Conservation (phyloP, 2,329 filamentous ascomycete species). For the Penicillium sclerotiorum region DNA sequence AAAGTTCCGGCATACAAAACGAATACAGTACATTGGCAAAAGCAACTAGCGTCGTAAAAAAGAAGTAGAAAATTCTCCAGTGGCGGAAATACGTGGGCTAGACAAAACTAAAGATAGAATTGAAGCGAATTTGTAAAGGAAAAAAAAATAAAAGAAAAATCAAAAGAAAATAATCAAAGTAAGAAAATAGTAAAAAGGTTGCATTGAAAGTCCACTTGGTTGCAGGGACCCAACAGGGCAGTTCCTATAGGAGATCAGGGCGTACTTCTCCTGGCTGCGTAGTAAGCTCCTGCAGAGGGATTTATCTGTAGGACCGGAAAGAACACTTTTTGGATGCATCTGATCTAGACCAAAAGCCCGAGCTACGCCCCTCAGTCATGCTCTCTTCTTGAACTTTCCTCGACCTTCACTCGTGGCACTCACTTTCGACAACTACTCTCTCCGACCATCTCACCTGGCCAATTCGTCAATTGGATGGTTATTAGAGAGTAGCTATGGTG, state of each 20-base stretch:
- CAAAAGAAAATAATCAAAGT: background rate
- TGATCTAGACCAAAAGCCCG: constrained; percentile 21
- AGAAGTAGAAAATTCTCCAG: no score
- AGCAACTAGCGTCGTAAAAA: no score
- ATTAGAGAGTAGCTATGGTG: constrained; percentile 30
- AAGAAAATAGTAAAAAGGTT: constrained; percentile 16
- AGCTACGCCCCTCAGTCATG: constrained; percentile 10
- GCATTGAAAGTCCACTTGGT: constrained; percentile 23
- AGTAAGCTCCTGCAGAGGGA: constrained; percentile 27
- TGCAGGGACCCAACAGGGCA: constrained; percentile 22
- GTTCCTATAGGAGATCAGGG: constrained; percentile 18
- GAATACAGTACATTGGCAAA: no score
- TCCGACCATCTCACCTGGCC: constrained; percentile 20
- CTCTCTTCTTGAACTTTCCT: constrained; percentile 9
- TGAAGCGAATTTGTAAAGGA: background rate
- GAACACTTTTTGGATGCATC: constrained; percentile 22
- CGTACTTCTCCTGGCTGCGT: constrained; percentile 22
- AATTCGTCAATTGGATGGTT: constrained; percentile 20
- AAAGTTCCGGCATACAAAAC: no score
- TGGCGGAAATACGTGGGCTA: no score
- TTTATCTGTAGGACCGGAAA: constrained; percentile 6
- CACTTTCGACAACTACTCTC: constrained; percentile 12
- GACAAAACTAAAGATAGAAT: no score
- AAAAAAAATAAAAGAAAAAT: background rate
- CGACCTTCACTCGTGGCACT: constrained; percentile 15